Percentiles rank a stretch among this genome's conserved stretches.
Evolutionary conservation across 768 basidiomycete genomes (phyloP).

Genomic region (Xerocomellus amylosporus): DNA sequence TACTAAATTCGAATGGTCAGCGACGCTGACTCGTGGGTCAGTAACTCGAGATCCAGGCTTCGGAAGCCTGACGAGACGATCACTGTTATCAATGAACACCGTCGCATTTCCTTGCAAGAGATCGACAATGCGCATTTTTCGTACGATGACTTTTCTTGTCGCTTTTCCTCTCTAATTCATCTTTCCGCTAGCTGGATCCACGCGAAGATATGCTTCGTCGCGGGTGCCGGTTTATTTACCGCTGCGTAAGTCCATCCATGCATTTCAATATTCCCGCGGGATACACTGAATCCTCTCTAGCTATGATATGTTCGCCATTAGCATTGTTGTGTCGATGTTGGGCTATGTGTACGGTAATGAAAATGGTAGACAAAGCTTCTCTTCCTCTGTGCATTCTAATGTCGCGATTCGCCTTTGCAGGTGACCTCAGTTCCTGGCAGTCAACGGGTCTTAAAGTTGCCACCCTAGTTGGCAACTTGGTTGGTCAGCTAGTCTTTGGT

Average conservation of each 20-base stretch:
- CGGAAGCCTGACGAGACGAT: slow-evolving; percentile 1
- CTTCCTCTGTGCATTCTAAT: neutral
- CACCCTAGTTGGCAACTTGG: slow-evolving; percentile 66
- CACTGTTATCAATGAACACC: slow-evolving; percentile 56
- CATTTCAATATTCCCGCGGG: neutral
- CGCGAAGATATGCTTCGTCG: slow-evolving; percentile 62
- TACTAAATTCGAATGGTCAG: slow-evolving; percentile 12
- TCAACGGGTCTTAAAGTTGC: slow-evolving; percentile 79
- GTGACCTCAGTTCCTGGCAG: slow-evolving; percentile 50
- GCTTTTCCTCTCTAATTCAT: neutral
- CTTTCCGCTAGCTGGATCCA: slow-evolving; percentile 65
- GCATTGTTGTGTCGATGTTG: slow-evolving; percentile 78
- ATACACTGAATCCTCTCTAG: slow-evolving; percentile 14
- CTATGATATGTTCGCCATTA: slow-evolving; percentile 88
- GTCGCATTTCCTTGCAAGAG: slow-evolving; percentile 74
- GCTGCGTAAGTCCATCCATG: slow-evolving; percentile 52
- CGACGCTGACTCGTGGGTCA: neutral
- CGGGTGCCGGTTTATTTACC: slow-evolving; percentile 89
- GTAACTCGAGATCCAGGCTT: neutral
- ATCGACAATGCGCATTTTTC: slow-evolving; percentile 84
- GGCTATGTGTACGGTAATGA: slow-evolving; percentile 70
- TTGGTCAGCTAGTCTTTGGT: slow-evolving; percentile 75
- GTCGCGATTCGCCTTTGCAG: slow-evolving; percentile 6
- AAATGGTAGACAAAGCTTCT: slow-evolving; percentile 3
- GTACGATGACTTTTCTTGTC: slow-evolving; percentile 40